Conservation (phyloP, 2,329 filamentous ascomycete species). For the Xylaria polymorpha region DNA sequence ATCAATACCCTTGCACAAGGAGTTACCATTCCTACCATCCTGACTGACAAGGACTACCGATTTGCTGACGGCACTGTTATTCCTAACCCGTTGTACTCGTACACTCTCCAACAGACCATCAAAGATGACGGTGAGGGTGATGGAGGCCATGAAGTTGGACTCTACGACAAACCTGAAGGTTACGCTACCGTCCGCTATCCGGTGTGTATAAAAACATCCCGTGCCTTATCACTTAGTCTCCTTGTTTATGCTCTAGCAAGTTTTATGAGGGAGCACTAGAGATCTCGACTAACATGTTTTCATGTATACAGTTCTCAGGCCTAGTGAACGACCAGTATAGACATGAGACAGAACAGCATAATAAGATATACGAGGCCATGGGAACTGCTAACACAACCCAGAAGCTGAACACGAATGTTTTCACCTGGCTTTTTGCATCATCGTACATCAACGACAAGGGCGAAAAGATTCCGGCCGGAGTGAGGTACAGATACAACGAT, state of each 20-base stretch:
- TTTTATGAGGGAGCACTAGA: no score
- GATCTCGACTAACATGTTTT: no score
- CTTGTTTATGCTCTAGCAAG: no score
- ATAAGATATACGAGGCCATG: neutral
- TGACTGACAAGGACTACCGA: conserved; percentile 7
- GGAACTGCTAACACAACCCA: neutral
- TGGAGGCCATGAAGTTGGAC: conserved; percentile 9
- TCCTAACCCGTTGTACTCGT: conserved; percentile 26
- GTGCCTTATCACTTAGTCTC: no score
- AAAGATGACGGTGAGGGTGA: conserved; percentile 16
- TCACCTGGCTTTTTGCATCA: conserved; percentile 18
- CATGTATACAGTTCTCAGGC: conserved; percentile 7
- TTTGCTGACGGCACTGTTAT: neutral
- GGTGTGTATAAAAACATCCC: no score
- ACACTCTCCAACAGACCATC: conserved; percentile 20
- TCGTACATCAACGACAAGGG: conserved; percentile 12
- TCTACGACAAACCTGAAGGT: conserved; percentile 26
- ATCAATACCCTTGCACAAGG: neutral
- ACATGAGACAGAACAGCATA: conserved; percentile 9
- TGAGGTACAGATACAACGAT: conserved; percentile 7
- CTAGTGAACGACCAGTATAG: conserved; percentile 10
- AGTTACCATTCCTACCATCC: conserved; percentile 1
- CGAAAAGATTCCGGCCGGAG: conserved; percentile 1
- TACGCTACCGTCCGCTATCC: conserved; percentile 24
- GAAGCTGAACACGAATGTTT: conserved; percentile 9